Evolutionary conservation across 768 basidiomycete genomes (phyloP), one percentile per base, ranked within the genome.

Genomic region (Psilocybe subaeruginosa): DNA sequence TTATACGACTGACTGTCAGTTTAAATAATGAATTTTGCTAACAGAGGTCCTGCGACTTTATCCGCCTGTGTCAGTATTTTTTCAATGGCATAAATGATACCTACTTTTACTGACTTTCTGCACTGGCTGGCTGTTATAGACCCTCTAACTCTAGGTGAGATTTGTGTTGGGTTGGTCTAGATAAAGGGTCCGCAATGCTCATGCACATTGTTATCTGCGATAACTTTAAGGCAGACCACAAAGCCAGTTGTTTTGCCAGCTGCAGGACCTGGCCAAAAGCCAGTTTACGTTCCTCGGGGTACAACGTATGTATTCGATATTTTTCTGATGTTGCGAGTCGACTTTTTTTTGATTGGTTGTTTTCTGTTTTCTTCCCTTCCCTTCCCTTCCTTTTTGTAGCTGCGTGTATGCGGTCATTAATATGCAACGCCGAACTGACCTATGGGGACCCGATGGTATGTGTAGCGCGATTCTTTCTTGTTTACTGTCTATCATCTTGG

Each of bases 371-470:
- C 19, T 19, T 19, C 19, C 19, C 19, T 19, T 19, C 19, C 19
- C 19, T 19, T 19, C 19, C 19, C 19, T 19, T 19, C 19, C 19
- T 19, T 19, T 19, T 19, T 19, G 19, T 41, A 63, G 62, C 8
- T 59, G 58, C 27, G 16, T 62, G 1, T 83, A 81, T 61, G 77
- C 78, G 1, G 72, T 79, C 4, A 66, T 72, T 17, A 74, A 77
- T 12, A 81, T 82, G 78, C 84, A 86, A 37, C 74, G 82, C 11
- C 70, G 81, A 50, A 77, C 71, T 30, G 79, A 82, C 56, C 71
- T 81, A 6, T 85, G 84, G 84, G 84, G 84, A 0, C 78, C 81
- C 0, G 82, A 84, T 64, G 83, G 83, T 81, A 60, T 12, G 73
- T 57, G 19, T 19, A 19, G 19, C 1, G 19, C 19, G 19, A 19